Base-by-base conservation (phyloP, 2,329 filamentous ascomycete species). In the Ascochyta lentis region DNA sequence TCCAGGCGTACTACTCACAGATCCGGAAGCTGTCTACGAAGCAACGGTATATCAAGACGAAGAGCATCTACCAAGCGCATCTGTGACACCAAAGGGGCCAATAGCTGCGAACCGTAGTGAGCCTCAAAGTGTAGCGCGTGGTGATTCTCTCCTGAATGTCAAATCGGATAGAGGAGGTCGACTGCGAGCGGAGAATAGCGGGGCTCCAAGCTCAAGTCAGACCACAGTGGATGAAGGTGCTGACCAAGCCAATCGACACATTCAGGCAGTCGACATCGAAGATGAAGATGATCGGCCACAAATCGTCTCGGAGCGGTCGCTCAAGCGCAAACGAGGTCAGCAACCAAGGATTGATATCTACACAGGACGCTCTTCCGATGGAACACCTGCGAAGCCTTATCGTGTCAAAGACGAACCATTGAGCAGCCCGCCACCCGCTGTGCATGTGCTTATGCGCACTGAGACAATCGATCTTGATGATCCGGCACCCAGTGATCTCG, bases 381-480 rank as follows among this genome's bases (percentile, higher is more conserved):
- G 71, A 4, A 74, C 70, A 16, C 66, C 67, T 13, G 57, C 58
- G 13, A 70, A 65, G 31, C 70, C 72, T 33, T 66, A 76, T 33
- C 69, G 65, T 22, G 64, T 81, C 44, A 78, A 78, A 54, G 76
- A 77, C 15, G 78, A 80, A 52, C 68, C 64, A 8, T 58, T 49
- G 44, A 76, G 74, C 44, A 79, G 76, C 54, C 66, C 69, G 8
- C 59, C 61, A 3, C 24, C 53, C 31, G 41, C 40, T 31, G 31
- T 48, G 22, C 39, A 63, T 42, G 65, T 58, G 9, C 58, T 70
- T 3, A 43, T 69, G 4, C 72, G 73, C 9, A 75, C 66, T 7
- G 74, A 79, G 51, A 79, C 77, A 2, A 75, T 80, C 29, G 79
- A 82, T 61, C 70, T 82, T 3, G 79, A 81, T 56, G 72, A 73